Base-by-base conservation (phyloP, 2,329 filamentous ascomycete species). In the Cercospora zeae-maydis region DNA sequence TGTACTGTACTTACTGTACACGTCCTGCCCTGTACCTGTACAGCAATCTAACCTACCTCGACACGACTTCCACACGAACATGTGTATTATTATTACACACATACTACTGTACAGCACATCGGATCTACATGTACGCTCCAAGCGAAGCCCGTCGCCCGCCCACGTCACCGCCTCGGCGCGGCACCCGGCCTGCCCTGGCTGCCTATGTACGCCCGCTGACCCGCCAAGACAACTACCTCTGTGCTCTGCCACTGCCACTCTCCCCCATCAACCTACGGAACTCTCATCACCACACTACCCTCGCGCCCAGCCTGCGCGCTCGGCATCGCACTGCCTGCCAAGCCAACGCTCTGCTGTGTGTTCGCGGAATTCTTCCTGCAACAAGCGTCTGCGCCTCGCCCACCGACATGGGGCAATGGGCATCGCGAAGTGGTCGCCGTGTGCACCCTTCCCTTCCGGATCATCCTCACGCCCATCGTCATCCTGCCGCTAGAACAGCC, bases 381-480 rank as follows among this genome's bases (percentile, higher is more conserved):
- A n/a, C n/a, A 14, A 16, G 6, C n/a, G 36, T 9, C 36, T 39
- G 36, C 36, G 36, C 36, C 36, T 42, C 37, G 37, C 19, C n/a
- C n/a, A 16, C 19, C 37, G 37, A 42, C 37, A 37, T 21, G 33
- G 31, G 33, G 14, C n/a, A n/a, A n/a, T n/a, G n/a, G n/a, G n/a
- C n/a, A 37, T 33, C 30, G 31, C 21, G 33, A 39, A 21, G 37
- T 42, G 37, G 37, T 42, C n/a, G 54, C 45, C 36, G 39, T 39
- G 53, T 56, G 53, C 53, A 39, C n/a, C 10, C 21, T 8, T 30
- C 19, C 53, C 53, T 37, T 39, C 56, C 56, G 39, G 56, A 59
- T 59, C 56, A 24, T 59, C 56, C 19, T 27, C 47, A 27, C n/a
- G n/a, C 13, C n/a, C 39, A 58, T 49, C 56, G 19, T 49, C 30